Conservation (phyloP, 495 filamentous ascomycete species). For the Opeltia flavorubescens region DNA sequence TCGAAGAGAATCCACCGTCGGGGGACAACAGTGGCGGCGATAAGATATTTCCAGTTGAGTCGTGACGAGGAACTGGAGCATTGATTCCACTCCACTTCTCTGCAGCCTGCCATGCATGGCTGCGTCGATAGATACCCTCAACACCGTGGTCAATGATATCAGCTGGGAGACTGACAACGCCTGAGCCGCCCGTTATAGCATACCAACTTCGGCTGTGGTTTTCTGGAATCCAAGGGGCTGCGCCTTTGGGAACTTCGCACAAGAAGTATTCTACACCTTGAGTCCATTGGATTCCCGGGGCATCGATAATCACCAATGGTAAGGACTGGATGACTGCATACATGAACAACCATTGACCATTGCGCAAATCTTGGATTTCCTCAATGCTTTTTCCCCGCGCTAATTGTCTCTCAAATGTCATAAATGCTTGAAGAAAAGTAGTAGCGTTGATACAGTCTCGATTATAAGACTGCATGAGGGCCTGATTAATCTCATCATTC, state of each 20-base stretch:
- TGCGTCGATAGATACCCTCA: slow-evolving; percentile 79
- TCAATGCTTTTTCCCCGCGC: slow-evolving; percentile 55
- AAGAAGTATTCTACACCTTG: slow-evolving; percentile 92
- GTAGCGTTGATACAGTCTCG: slow-evolving; percentile 47
- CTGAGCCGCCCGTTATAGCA: slow-evolving; percentile 54
- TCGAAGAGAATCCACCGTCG: slow-evolving; percentile 25
- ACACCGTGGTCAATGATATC: slow-evolving; percentile 79
- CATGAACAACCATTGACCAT: slow-evolving; percentile 88
- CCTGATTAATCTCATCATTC: slow-evolving; percentile 55
- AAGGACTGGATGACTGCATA: slow-evolving; percentile 84
- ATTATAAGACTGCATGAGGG: slow-evolving; percentile 67
- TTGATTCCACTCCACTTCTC: slow-evolving; percentile 46
- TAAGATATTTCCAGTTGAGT: slow-evolving; percentile 4
- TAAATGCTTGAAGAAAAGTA: slow-evolving; percentile 64
- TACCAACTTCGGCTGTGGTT: slow-evolving; percentile 60
- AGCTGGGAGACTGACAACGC: slow-evolving; percentile 61
- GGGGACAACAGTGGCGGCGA: slow-evolving; percentile 20
- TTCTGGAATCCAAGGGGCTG: slow-evolving; percentile 74
- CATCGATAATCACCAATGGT: slow-evolving; percentile 81
- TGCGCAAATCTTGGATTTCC: slow-evolving; percentile 63
- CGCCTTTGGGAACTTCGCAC: slow-evolving; percentile 75
- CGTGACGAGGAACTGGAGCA: not conserved
- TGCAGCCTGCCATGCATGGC: slow-evolving; percentile 82
- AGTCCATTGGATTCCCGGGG: slow-evolving; percentile 57
- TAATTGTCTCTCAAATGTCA: slow-evolving; percentile 66